Evolutionary conservation across 2,329 filamentous ascomycete species (phyloP), one percentile per base, ranked within the genome.

Genomic region (Monosporascus sp.): DNA sequence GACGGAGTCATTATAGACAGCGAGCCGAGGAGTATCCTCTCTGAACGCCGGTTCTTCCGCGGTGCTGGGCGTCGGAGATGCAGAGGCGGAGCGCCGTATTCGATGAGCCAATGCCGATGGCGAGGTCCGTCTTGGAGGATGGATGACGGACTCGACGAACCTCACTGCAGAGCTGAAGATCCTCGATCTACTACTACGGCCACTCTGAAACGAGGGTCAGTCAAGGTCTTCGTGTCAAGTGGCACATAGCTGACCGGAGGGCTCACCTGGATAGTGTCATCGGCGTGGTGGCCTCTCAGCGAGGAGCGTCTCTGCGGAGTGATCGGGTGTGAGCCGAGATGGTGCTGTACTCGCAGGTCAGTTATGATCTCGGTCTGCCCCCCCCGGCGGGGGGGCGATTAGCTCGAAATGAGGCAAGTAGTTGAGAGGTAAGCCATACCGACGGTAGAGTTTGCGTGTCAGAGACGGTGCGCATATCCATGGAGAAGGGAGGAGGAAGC

Each of bases 1-100:
- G 46, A 75, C 52, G 24, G 64, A 63, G 56, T 81, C 78, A 54
- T 79, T 71, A 55, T 81, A 80, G 25, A 81, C 66, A 22, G 63
- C 64, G 47, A 78, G 54, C 35, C 62, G 62, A 22, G 63, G 64
- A 5, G 47, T 49, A 22, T 55, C 54, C 38, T 20, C 37, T 43
- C 18, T 44, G 8, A 59, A 64, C 46, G 57, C 38, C 20, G 39
- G 17, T 45, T 52, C 50, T 17, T 57, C 53, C 27, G 56, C 52
- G 25, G 48, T 49, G 18, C 57, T 53, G 20, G 55, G 51, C 47
- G 31, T 49, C 46, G 60, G 52, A 24, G 55, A 58, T 37, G 51
- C 44, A 27, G 52, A 52, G 18, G 48, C 51, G 18, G 52, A 52
- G 47, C 41, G 46, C n/a, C 55, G 48, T n/a, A 20, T 45, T 24